These are phyloP conservation scores for Saksenaea oblongispora DNA, from an alignment of 371 early-diverging fungal species.

Conservation along the genomic window DNA sequence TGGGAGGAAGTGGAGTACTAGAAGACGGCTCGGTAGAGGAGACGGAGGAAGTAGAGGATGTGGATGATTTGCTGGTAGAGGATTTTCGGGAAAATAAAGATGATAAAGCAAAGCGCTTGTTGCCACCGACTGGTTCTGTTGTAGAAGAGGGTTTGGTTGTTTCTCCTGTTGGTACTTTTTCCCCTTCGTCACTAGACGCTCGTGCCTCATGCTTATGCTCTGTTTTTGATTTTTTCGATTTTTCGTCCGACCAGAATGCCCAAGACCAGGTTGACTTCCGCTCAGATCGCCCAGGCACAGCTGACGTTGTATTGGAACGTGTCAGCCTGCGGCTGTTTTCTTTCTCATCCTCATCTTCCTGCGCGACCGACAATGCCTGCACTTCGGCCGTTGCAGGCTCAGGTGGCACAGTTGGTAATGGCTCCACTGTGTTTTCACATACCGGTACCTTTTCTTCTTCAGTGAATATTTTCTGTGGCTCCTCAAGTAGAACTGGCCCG, in stretches of 20 bases:
- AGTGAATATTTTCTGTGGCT: background rate
- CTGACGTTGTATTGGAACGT: background rate
- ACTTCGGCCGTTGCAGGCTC: constrained; percentile 7
- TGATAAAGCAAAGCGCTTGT: constrained; percentile 18
- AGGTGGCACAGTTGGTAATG: background rate
- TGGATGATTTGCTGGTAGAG: constrained; percentile 7
- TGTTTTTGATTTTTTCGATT: constrained; percentile 12
- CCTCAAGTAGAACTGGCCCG: background rate
- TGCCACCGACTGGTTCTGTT: background rate
- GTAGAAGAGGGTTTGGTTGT: background rate
- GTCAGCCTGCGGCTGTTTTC: background rate
- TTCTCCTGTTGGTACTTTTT: background rate
- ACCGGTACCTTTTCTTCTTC: no score
- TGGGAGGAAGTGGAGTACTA: constrained; percentile 25
- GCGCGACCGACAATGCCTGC: constrained; percentile 1
- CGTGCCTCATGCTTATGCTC: constrained; percentile 4
- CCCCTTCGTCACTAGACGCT: background rate
- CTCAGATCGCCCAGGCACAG: constrained; percentile 3
- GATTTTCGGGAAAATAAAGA: constrained; percentile 24
- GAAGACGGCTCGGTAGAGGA: constrained; percentile 7
- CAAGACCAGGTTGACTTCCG: constrained; percentile 28
- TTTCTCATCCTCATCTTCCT: background rate
- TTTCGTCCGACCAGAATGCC: constrained; percentile 18
- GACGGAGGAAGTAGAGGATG: no score
- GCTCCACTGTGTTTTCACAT: background rate